Base-by-base conservation (phyloP, 2,329 filamentous ascomycete species). In the Coleophoma cylindrospora region DNA sequence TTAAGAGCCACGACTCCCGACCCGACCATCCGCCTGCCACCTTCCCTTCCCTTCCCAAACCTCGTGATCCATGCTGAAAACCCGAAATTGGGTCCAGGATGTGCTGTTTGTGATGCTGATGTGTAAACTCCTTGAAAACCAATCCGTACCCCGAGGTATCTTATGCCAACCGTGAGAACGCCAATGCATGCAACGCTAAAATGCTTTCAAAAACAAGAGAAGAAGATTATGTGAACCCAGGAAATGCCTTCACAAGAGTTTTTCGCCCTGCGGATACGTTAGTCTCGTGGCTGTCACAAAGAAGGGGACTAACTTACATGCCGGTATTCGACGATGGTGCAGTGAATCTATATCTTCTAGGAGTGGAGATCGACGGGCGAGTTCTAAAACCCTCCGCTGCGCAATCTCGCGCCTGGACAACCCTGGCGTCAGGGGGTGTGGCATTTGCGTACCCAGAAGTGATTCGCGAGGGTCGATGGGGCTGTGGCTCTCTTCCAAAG, bases 301-400 rank as follows among this genome's bases (percentile, higher is more conserved):
- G 27, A 4, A 34, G 10, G 4, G 27, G 14, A 8, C 19, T 8
- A 32, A 52, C 54, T 53, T 57, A 55, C 61, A 63, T 46, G 51
- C 49, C 27, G 57, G 50, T 32, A 36, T 41, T 34, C 49, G 54
- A 40, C 56, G 51, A 21, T 47, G 43, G 37, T 45, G 36, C 10
- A 52, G 13, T 8, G 52, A 19, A 45, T 63, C 62, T 3, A 57
- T 54, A 52, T 61, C 61, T 46, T 54, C 50, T 44, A 64, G 56
- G 6, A 52, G 51, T 5, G 47, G 40, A 44, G 58, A 55, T 32
- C 49, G 37, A 45, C 58, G 52, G 33, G 58, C 45, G 17, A 64
- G 34, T 36, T 64, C 62, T 40, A 49, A 55, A 38, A 61, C 59
- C 44, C 60, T 55, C 40, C 54, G 50, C 15, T 59, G 54, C 1